phyloP scores from a whole-genome alignment of 2,329 filamentous ascomycete species.

The Colletotrichum trifolii region DNA sequence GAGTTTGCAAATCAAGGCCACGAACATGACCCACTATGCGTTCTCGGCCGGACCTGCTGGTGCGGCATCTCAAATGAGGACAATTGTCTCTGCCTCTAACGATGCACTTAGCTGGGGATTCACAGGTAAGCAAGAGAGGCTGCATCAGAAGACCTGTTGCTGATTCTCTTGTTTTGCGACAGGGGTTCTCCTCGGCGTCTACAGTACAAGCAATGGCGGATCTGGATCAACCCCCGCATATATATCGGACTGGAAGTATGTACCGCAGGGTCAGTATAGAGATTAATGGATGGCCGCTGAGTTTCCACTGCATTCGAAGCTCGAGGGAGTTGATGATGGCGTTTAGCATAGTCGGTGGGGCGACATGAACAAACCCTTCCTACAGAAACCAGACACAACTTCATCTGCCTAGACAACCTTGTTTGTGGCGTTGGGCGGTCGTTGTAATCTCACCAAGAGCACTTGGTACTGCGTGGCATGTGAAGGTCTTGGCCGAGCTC shows the following conservation, averaged over 20 bases:
- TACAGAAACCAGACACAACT: too few species aligned
- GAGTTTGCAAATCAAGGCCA: conserved; percentile 54
- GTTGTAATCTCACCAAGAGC: too few species aligned
- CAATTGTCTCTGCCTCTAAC: conserved; percentile 45
- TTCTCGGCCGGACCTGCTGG: conserved; percentile 51
- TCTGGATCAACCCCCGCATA: conserved; percentile 56
- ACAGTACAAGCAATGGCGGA: conserved; percentile 63
- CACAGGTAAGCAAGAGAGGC: conserved; percentile 46
- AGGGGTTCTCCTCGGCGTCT: conserved; percentile 62
- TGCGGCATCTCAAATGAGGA: conserved; percentile 45
- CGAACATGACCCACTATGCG: conserved; percentile 58
- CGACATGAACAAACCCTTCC: too few species aligned
- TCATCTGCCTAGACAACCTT: too few species aligned
- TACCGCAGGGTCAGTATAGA: conserved; percentile 49
- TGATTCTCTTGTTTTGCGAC: too few species aligned
- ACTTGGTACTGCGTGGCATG: too few species aligned
- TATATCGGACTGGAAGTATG: conserved; percentile 60
- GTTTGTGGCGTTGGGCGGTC: too few species aligned
- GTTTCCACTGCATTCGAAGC: too few species aligned
- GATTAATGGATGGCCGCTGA: conserved; percentile 37
- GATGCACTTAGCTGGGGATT: conserved; percentile 34
- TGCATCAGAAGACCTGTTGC: too few species aligned
- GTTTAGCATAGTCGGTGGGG: too few species aligned
- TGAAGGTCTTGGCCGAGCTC: too few species aligned
- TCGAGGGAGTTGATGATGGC: too few species aligned